These are phyloP conservation scores for Exophiala aquamarina DNA, from an alignment of 2,329 filamentous ascomycete species.

Conservation along the genomic window DNA sequence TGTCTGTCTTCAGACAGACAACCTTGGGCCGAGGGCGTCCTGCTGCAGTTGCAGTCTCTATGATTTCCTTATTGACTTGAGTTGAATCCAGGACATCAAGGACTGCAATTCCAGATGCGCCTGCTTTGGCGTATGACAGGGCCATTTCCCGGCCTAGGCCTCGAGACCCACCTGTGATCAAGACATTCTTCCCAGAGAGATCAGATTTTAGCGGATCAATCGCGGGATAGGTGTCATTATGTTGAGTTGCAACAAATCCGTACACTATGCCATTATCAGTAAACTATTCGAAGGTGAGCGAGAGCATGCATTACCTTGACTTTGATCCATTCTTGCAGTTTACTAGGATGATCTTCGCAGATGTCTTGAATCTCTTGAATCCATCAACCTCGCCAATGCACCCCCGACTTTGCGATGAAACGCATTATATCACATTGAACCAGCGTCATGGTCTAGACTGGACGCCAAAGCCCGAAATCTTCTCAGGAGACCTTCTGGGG, in stretches of 20 bases:
- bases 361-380: too few species aligned
- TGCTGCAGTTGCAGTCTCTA: constrained; percentile 36
- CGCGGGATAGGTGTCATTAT: constrained; percentile 54
- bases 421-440: too few species aligned
- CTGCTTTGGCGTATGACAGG: constrained; percentile 33
- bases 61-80: constrained; percentile 37
- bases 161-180: constrained; percentile 38
- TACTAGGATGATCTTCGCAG: too few species aligned
- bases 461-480: too few species aligned
- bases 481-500: too few species aligned
- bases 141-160: constrained; percentile 38
- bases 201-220: constrained; percentile 42
- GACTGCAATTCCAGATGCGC: constrained; percentile 50
- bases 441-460: too few species aligned
- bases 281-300: too few species aligned
- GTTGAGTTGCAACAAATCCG: constrained; percentile 24
- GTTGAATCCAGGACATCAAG: constrained; percentile 51
- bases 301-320: too few species aligned
- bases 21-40: constrained; percentile 41
- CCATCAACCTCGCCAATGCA: too few species aligned
- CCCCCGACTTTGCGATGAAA: too few species aligned
- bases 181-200: constrained; percentile 34
- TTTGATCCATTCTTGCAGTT: too few species aligned
- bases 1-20: constrained; percentile 44
- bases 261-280: neutral